Base-by-base conservation (phyloP, 2,329 filamentous ascomycete species). In the Diaporthe eres region DNA sequence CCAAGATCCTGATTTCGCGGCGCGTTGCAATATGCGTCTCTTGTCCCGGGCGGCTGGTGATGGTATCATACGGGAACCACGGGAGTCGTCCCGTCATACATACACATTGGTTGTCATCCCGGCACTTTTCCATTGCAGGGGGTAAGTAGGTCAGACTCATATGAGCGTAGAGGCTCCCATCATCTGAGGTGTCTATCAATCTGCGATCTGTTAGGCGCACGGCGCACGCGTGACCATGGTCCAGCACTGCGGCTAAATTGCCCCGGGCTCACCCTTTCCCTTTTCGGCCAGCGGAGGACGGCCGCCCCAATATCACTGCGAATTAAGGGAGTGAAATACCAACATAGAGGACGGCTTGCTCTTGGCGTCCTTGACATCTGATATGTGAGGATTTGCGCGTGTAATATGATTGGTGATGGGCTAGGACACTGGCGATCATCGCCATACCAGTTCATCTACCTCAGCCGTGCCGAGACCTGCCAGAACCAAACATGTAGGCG, bases 281-380 rank as follows among this genome's bases (percentile, higher is more conserved):
- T 17, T 70, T 70, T 70, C 65, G 65, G 65, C 65, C 65, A 55
- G 49, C 65, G 65, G 65, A 70, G 65, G 65, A 55, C 31, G 49
- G 34, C 47, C 8, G 44, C n/a, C 65, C 34, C 65, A 70, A 70
- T 70, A 70, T 68, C 65, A 42, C 6, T 55, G 15, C 49, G 65
- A 42, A 55, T 55, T 55, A 70, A 70, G 49, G 65, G 65, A 70
- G 47, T 70, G 34, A 55, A 55, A 55, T 49, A 70, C 34, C 49
- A 70, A 55, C 65, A 42, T 7, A 55, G 34, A 28, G 15, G 34
- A 34, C 65, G 49, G 47, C n/a, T 70, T 34, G 49, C 34, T n/a
- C 65, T 70, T 70, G 65, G 65, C 65, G 42, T 28, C 17, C 47
- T 39, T 10, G 37, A 22, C 47, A 70, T 70, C 49, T 70, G 65